A percentile compares a stretch with the other conserved stretches of the same genome.
Evolutionary conservation across 345 rosid species (phyloP).

Genomic region (Lumnitzera racemosa): DNA sequence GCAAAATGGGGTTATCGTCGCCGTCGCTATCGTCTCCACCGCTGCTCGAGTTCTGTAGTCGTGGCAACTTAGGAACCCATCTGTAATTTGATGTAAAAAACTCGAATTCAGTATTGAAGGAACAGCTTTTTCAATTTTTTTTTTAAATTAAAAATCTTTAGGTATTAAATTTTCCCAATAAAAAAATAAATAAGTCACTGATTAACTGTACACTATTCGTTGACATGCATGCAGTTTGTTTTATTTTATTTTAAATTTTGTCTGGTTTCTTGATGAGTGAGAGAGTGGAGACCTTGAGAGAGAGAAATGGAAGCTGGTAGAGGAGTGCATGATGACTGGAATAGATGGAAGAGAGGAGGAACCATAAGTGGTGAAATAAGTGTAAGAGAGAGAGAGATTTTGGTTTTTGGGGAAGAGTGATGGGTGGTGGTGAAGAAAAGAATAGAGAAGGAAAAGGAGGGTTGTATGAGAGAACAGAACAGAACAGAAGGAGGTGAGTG

Average conservation of each 20-base stretch:
- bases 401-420: not conserved
- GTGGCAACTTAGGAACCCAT: constrained; percentile 5
- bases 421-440: not conserved
- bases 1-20: constrained; percentile 27
- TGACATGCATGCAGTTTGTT: no score
- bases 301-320: constrained; percentile 24
- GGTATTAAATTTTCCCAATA: no score
- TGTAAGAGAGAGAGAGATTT: constrained; percentile 11
- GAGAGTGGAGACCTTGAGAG: constrained; percentile 21
- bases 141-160: no score
- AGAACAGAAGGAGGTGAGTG: not conserved
- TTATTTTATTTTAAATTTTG: no score
- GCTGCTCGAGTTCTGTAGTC: not conserved
- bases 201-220: no score
- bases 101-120: no score
- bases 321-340: constrained; percentile 27
- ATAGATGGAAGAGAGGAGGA: constrained; percentile 2
- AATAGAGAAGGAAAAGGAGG: not conserved
- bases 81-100: no score
- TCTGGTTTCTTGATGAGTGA: no score
- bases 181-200: no score
- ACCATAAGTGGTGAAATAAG: constrained; percentile 27
- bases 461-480: not conserved
- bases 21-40: constrained; percentile 2
- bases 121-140: no score